Evolutionary conservation across 108 stramenopile species (phyloP).

Genomic region (Pseudonitzschia pungens): DNA sequence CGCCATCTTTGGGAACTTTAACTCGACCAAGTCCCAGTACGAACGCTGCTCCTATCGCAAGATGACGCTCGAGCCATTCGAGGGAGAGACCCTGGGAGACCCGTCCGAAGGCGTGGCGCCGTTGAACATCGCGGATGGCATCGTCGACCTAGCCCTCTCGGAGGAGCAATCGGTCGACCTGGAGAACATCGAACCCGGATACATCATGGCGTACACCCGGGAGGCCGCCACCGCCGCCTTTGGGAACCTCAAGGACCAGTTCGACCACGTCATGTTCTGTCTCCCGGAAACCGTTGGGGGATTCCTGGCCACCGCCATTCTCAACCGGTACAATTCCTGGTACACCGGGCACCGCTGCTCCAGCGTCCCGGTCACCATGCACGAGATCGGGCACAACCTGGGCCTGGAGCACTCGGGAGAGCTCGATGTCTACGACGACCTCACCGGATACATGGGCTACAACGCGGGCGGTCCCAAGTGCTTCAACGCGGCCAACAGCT

Average conservation of each 20-base stretch:
- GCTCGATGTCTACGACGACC: not conserved
- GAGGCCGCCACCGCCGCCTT: not conserved
- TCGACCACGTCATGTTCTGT: not conserved
- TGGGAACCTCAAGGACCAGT: not conserved
- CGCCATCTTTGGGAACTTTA: not conserved
- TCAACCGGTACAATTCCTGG: constrained; percentile 5
- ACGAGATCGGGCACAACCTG: constrained; percentile 49
- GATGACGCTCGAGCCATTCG: constrained; percentile 2
- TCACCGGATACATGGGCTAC: constrained; percentile 28
- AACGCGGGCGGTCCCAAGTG: constrained; percentile 31
- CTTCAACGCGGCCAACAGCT: constrained; percentile 55
- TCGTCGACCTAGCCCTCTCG: not conserved
- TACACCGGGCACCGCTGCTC: not conserved
- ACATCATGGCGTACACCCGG: not conserved
- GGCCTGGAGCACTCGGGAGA: constrained; percentile 47
- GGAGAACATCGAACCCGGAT: not conserved
- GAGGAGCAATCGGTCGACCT: constrained; percentile 1
- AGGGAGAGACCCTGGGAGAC: not conserved
- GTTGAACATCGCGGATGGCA: not conserved
- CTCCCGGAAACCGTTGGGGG: not conserved
- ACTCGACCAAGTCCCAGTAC: not conserved
- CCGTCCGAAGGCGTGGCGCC: not conserved
- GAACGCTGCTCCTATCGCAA: not conserved
- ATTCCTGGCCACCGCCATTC: not conserved
- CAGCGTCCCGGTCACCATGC: constrained; percentile 18